These are phyloP conservation scores for Starmerella apicola DNA, from an alignment of 805 yeast genomes.

Conservation along the genomic window DNA sequence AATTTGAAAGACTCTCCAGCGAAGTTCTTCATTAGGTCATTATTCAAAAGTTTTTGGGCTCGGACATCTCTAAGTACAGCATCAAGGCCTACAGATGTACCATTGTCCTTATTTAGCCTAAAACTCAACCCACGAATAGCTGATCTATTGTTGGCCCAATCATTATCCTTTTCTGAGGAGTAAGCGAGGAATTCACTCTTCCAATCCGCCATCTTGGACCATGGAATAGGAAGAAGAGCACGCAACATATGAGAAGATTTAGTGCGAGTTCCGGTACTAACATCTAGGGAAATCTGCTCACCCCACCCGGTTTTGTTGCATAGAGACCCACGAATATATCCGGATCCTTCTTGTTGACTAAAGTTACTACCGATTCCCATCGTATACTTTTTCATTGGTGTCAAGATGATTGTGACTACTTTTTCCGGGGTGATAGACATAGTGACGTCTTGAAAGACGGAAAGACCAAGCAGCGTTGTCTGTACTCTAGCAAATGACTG, in stretches of 20 bases:
- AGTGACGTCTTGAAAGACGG: conserved; percentile 18
- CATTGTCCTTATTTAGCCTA: conserved; percentile 29
- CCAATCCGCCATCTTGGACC: conserved; percentile 33
- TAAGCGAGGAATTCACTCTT: conserved; percentile 40
- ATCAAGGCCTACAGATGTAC: conserved; percentile 44
- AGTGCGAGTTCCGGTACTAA: conserved; percentile 50
- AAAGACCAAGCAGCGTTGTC: conserved; percentile 17
- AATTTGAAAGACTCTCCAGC: conserved; percentile 55
- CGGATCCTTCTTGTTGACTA: conserved; percentile 96
- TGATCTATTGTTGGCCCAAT: conserved; percentile 46
- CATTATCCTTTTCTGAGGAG: conserved; percentile 39
- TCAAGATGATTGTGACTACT: conserved; percentile 15
- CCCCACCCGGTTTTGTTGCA: conserved; percentile 58
- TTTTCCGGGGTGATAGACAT: conserved; percentile 17
- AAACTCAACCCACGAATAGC: conserved; percentile 33
- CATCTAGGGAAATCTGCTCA: conserved; percentile 43
- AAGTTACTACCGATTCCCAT: conserved; percentile 92
- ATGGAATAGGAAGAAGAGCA: conserved; percentile 41
- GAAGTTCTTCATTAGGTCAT: conserved; percentile 42
- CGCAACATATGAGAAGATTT: conserved; percentile 42
- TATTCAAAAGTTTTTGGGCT: conserved; percentile 35
- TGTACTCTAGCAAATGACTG: conserved; percentile 25
- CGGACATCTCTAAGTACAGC: conserved; percentile 45
- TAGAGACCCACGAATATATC: conserved; percentile 64
- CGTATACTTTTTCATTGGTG: conserved; percentile 46